Conservation (phyloP, 257 asterid genomes). For the Lavandula angustifolia region DNA sequence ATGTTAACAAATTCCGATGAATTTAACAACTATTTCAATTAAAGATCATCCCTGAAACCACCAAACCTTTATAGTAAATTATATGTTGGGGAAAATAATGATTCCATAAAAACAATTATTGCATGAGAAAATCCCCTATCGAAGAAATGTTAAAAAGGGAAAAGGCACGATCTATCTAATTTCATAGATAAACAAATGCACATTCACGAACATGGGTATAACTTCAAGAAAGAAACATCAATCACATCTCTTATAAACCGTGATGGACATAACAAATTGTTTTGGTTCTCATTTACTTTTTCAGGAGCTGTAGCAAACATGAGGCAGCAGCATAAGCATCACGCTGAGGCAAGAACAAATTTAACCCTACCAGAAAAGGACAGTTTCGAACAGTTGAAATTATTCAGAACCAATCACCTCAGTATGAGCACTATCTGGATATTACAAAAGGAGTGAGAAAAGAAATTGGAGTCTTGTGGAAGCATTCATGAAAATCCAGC, state of each 20-base stretch:
- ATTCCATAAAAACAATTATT: conserved; percentile 9
- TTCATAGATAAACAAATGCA: conserved; percentile 3
- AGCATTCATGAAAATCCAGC: conserved; percentile 10
- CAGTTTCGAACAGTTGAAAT: not conserved
- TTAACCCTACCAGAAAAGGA: not conserved
- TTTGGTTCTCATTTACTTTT: conserved; percentile 11
- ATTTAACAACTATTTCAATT: conserved; percentile 16
- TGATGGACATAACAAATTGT: not conserved
- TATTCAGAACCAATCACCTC: conserved; percentile 13
- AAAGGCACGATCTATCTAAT: conserved; percentile 20
- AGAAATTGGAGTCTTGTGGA: conserved; percentile 7
- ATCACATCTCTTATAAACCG: not conserved
- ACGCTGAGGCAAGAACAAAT: not conserved
- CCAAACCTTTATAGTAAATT: not conserved
- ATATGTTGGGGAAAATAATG: conserved; percentile 8
- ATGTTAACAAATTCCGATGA: conserved; percentile 9
- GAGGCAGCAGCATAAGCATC: conserved; percentile 25
- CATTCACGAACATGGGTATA: not conserved
- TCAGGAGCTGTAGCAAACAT: conserved; percentile 11
- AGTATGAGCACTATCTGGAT: not conserved
- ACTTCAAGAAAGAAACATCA: not conserved
- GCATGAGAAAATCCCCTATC: conserved; percentile 4
- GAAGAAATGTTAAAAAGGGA: conserved; percentile 12
- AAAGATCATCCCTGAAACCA: conserved; percentile 17
- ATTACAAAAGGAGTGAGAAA: conserved; percentile 2